A percentile compares a stretch with the other conserved stretches of the same genome.
Conservation (phyloP, 192 early-diverging fungal genomes). For the Irineochytrium annulatum region DNA sequence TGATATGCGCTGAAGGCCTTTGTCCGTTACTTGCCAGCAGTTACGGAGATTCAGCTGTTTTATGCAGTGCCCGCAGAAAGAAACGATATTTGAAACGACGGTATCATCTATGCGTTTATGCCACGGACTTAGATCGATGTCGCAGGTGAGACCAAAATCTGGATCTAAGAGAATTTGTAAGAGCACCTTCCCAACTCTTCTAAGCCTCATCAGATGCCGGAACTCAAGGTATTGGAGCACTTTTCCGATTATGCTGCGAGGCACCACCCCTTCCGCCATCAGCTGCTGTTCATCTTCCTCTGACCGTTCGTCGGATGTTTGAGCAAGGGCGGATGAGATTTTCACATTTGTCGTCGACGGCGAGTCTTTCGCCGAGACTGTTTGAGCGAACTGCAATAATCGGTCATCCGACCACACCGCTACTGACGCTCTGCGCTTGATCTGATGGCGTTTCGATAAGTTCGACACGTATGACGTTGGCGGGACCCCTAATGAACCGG, state of each 20-base stretch:
- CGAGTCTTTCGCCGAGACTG: slow-evolving; percentile 21
- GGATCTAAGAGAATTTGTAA: slow-evolving; percentile 38
- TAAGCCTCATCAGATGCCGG: slow-evolving; percentile 33
- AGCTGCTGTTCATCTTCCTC: neutral
- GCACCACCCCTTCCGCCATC: slow-evolving; percentile 6
- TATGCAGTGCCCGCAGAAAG: slow-evolving; percentile 43
- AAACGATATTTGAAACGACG: slow-evolving; percentile 25
- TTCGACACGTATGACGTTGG: slow-evolving; percentile 6
- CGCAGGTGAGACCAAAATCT: slow-evolving; percentile 31
- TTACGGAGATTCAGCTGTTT: slow-evolving; percentile 51
- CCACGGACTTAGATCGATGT: slow-evolving; percentile 53
- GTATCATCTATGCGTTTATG: slow-evolving; percentile 61
- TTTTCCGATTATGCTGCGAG: slow-evolving; percentile 11
- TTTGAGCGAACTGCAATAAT: slow-evolving; percentile 61
- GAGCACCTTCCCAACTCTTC: slow-evolving; percentile 43
- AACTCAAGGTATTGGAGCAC: slow-evolving; percentile 45
- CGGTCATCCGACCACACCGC: slow-evolving; percentile 76
- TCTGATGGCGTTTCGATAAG: slow-evolving; percentile 18
- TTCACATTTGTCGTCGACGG: neutral
- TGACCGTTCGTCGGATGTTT: slow-evolving; percentile 27
- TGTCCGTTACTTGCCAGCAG: slow-evolving; percentile 70
- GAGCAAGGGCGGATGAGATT: neutral
- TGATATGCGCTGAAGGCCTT: slow-evolving; percentile 44
- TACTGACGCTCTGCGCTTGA: slow-evolving; percentile 60
- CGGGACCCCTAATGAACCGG: neutral